These are phyloP conservation scores for Starmera quercuum DNA, from an alignment of 805 yeast genomes.

Conservation along the genomic window DNA sequence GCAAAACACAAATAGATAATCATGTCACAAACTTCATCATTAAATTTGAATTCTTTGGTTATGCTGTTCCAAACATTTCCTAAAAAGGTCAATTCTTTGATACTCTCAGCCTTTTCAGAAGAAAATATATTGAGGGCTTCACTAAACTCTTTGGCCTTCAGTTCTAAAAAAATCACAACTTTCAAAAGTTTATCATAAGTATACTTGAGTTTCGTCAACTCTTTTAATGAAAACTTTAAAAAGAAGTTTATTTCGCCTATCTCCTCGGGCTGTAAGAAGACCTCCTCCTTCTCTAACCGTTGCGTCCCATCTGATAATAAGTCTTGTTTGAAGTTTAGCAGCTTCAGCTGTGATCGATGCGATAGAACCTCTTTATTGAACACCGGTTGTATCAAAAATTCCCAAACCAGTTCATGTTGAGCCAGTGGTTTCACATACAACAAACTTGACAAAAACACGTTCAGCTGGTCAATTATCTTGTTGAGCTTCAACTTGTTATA, in stretches of 20 bases:
- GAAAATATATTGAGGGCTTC: conserved; percentile 10
- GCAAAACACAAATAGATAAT: conserved; percentile 14
- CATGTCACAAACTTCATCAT: conserved; percentile 10
- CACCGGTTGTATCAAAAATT: conserved; percentile 28
- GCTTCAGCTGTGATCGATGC: conserved; percentile 20
- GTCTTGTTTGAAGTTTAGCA: conserved; percentile 21
- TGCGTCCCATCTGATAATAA: conserved; percentile 3
- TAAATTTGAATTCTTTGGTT: conserved; percentile 15
- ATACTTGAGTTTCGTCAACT: conserved; percentile 26
- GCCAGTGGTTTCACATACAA: conserved; percentile 27
- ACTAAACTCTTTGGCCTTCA: conserved; percentile 13
- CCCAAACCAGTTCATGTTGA: conserved; percentile 33
- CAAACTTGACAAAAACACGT: conserved; percentile 39
- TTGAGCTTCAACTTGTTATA: conserved; percentile 40
- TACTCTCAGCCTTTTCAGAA: neutral
- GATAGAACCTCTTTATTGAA: conserved; percentile 27
- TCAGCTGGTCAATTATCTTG: conserved; percentile 38
- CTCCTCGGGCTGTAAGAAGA: conserved; percentile 25
- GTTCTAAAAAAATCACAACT: conserved; percentile 21
- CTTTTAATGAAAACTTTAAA: conserved; percentile 36
- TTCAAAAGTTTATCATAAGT: conserved; percentile 29
- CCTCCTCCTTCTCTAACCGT: neutral
- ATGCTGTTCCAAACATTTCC: conserved; percentile 5
- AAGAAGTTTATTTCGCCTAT: conserved; percentile 41
- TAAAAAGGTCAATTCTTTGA: conserved; percentile 15